These are phyloP conservation scores for Moricandia arvensis DNA, from an alignment of 345 rosid genomes.

Conservation along the genomic window DNA sequence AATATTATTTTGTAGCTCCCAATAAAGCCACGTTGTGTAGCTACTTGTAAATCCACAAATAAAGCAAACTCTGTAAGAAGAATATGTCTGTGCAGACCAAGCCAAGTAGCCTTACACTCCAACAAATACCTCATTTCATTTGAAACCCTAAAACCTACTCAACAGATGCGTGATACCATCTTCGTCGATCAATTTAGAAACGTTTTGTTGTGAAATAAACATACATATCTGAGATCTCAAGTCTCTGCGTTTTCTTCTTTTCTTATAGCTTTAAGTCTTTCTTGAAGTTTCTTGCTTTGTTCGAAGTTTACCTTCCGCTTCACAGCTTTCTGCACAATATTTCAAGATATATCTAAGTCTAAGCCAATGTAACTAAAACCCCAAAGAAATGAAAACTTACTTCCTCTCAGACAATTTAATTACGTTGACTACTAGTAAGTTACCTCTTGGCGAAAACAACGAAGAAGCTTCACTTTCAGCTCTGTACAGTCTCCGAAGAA, in stretches of 20 bases:
- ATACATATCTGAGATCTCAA: slow-evolving; percentile 1
- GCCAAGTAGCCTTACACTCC: not conserved
- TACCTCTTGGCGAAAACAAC: slow-evolving; percentile 83
- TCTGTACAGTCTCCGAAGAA: slow-evolving; percentile 89
- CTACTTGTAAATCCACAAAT: slow-evolving; percentile 5
- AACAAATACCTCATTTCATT: not conserved
- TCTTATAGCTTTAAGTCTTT: slow-evolving; percentile 50
- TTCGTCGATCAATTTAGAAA: not conserved
- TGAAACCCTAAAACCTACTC: not conserved
- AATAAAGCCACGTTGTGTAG: not conserved
- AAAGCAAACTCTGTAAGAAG: not conserved
- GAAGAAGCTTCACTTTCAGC: slow-evolving; percentile 77
- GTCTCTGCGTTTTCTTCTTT: slow-evolving; percentile 52
- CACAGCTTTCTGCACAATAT: slow-evolving; percentile 63
- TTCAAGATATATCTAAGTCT: slow-evolving; percentile 7
- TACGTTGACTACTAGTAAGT: slow-evolving; percentile 3
- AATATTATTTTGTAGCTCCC: no score
- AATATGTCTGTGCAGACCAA: not conserved
- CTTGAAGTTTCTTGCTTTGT: slow-evolving; percentile 51
- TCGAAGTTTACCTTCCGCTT: slow-evolving; percentile 89
- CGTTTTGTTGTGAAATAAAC: not conserved
- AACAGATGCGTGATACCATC: not conserved
- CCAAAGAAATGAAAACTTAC: not conserved
- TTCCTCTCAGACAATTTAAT: not conserved
- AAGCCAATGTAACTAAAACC: not conserved